Base-by-base conservation (phyloP, 768 basidiomycete species). In the Mycena olivaceomarginata region DNA sequence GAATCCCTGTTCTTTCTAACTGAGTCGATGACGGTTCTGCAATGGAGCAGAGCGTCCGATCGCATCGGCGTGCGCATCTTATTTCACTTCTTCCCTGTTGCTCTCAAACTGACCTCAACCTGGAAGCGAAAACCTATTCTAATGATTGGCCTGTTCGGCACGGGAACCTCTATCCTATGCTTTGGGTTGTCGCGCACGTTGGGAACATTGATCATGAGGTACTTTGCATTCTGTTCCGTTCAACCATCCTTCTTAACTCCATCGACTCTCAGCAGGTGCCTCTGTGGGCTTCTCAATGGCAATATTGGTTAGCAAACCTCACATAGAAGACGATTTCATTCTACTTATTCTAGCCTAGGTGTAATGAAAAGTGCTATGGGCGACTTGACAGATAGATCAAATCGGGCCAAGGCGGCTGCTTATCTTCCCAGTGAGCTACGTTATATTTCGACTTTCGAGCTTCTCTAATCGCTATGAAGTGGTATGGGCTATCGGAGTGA, bases 21-120 rank as follows among this genome's bases (percentile, higher is more conserved):
- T 0, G 89, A 92, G 69, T 89, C 90, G 4, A 37, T 88, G 13
- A 89, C 88, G 1, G 85, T 88, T 0, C 84, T 91, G 66, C 88
- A 89, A 74, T 92, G 91, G 91, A 90, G 90, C 74, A 87, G 89
- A 39, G 71, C 86, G 13, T 92, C 91, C 0, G 90, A 92, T 71
- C 82, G 80, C 25, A 79, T 90, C 16, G 91, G 91, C 8, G 43
- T 45, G 15, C 43, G 43, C 43, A 10, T 45, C 15, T 45, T 45
- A 8, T 11, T 15, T 45, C 43, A 10, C 43, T 15, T 10, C 43
- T 31, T 11, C 43, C 15, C 43, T 45, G 15, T 11, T 15, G 15
- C 10, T 15, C 15, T 45, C 2, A 45, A 10, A 45, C 43, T 15
- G 15, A 45, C 6, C 10, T 15, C 43, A 45, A 10, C 43, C 43